These are phyloP conservation scores for Punctularia strigosozonata DNA, from an alignment of 768 basidiomycete genomes.

Conservation along the genomic window DNA sequence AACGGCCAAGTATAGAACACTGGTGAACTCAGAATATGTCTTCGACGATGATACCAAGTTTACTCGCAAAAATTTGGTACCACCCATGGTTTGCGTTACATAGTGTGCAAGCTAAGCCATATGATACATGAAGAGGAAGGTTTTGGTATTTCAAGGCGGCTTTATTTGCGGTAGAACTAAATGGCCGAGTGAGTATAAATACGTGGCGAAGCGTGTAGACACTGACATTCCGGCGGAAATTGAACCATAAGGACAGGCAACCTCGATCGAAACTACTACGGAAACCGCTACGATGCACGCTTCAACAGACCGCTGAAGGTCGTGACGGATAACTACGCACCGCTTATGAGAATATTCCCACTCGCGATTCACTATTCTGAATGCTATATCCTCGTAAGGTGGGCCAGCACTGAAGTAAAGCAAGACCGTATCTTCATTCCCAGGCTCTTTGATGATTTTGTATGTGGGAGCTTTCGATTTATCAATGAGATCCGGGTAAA, in stretches of 20 bases:
- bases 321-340: conserved; percentile 23
- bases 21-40: too few species aligned
- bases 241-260: conserved; percentile 92
- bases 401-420: conserved; percentile 93
- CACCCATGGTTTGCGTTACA: too few species aligned
- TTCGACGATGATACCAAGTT: too few species aligned
- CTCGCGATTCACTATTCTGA: conserved; percentile 92
- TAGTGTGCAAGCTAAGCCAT: not conserved
- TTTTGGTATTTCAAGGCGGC: not conserved
- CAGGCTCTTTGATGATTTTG: conserved; percentile 87
- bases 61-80: too few species aligned
- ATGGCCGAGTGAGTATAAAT: not conserved
- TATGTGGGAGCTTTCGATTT: conserved; percentile 96
- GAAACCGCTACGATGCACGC: conserved; percentile 58
- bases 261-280: conserved; percentile 95
- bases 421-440: conserved; percentile 90
- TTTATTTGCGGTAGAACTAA: conserved; percentile 11
- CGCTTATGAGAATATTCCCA: conserved; percentile 99
- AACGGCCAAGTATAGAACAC: too few species aligned
- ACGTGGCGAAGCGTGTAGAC: not conserved
- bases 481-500: conserved; percentile 98
- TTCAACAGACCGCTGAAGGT: not conserved
- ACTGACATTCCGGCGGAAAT: conserved; percentile 87
- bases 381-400: conserved; percentile 98
- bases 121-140: not conserved